These are phyloP conservation scores for Diophrys sp. DNA, from an alignment of 73 alveolate genomes.

Conservation along the genomic window DNA sequence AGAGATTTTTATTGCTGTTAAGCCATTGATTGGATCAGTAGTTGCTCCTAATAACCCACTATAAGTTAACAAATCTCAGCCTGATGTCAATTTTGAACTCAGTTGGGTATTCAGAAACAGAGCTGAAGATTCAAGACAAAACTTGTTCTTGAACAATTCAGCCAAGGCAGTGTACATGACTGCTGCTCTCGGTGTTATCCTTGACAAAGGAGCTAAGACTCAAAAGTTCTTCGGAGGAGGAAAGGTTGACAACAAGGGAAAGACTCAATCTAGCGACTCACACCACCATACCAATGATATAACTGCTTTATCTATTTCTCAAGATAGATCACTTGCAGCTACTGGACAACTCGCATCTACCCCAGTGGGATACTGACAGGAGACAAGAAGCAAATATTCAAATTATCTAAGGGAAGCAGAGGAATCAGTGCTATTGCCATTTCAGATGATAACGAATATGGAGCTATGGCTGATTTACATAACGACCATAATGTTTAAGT, in stretches of 20 bases:
- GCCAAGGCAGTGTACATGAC: constrained; percentile 90
- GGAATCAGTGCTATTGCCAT: constrained; percentile 81
- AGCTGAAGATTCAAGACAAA: constrained; percentile 90
- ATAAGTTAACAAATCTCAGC: constrained; percentile 58
- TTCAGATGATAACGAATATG: constrained; percentile 82
- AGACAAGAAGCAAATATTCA: constrained; percentile 70
- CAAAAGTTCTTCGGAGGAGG: constrained; percentile 89
- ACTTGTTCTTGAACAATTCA: constrained; percentile 78
- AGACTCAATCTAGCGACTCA: constrained; percentile 49
- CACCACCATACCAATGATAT: constrained; percentile 93
- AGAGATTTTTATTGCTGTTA: constrained; percentile 79
- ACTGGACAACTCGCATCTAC: constrained; percentile 93
- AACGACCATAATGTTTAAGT: constrained; percentile 86
- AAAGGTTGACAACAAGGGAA: constrained; percentile 39
- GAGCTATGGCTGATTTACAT: constrained; percentile 85
- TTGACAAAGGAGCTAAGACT: constrained; percentile 73
- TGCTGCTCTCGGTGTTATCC: constrained; percentile 94
- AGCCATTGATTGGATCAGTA: constrained; percentile 74
- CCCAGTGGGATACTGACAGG: constrained; percentile 92
- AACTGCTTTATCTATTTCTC: constrained; percentile 80
- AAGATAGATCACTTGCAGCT: constrained; percentile 78
- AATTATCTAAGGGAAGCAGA: constrained; percentile 67
- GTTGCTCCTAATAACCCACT: constrained; percentile 22
- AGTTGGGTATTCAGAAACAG: constrained; percentile 95
- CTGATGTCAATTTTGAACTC: constrained; percentile 73